These are phyloP conservation scores for Aureobasidium sp. DNA, from an alignment of 2,329 filamentous ascomycete genomes.

Conservation along the genomic window DNA sequence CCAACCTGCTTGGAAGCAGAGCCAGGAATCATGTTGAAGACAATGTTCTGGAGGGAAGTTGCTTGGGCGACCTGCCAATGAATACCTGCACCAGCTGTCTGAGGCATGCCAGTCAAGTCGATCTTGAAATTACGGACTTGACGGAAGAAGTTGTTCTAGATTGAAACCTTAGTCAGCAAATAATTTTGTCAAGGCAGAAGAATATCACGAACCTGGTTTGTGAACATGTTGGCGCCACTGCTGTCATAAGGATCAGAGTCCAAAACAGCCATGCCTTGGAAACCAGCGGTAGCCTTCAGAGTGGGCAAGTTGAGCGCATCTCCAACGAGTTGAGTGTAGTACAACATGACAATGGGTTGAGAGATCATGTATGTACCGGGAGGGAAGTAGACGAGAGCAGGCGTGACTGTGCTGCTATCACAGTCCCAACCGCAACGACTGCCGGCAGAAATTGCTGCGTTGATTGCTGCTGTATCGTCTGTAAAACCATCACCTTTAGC, in stretches of 20 bases:
- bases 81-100: conserved; percentile 33
- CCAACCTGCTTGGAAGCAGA: conserved; percentile 47
- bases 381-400: conserved; percentile 87
- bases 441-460: conserved; percentile 69
- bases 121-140: conserved; percentile 49
- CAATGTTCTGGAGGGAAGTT: conserved; percentile 55
- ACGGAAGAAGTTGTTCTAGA: conserved; percentile 47
- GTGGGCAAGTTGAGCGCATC: conserved; percentile 66
- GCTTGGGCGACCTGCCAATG: conserved; percentile 51
- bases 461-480: conserved; percentile 87
- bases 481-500: conserved; percentile 54
- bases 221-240: conserved; percentile 39
- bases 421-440: conserved; percentile 73
- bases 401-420: conserved; percentile 74
- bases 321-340: conserved; percentile 90
- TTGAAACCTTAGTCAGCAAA: no score
- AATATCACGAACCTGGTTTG: conserved; percentile 19
- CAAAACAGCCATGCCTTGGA: conserved; percentile 80
- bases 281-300: conserved; percentile 41
- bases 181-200: no score
- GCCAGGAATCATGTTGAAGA: conserved; percentile 49
- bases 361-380: conserved; percentile 78
- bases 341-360: conserved; percentile 71
- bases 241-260: conserved; percentile 78
- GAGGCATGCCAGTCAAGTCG: conserved; percentile 36